Conservation (phyloP, 345 rosid species). For the Gossypium raimondii region DNA sequence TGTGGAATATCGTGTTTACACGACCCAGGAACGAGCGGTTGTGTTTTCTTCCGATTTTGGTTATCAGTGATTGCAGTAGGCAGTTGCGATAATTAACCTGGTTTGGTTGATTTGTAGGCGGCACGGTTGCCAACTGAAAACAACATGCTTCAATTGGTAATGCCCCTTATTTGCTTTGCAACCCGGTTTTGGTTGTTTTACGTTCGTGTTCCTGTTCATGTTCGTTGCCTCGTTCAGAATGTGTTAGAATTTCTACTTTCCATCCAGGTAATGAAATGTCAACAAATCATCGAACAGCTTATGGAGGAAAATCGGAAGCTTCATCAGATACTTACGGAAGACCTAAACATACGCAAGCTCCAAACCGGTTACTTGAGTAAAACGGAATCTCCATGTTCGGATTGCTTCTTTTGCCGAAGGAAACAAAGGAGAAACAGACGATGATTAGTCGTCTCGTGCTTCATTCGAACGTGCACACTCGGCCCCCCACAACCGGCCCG, state of each 20-base stretch:
- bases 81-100: constrained; percentile 2
- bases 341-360: constrained; percentile 70
- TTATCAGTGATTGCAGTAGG: background rate
- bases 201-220: background rate
- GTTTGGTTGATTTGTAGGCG: constrained; percentile 37
- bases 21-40: background rate
- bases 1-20: background rate
- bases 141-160: constrained; percentile 84
- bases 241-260: background rate
- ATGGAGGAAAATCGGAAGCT: constrained; percentile 79
- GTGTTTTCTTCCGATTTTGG: background rate
- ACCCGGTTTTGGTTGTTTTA: too few relatives aligned
- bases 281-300: constrained; percentile 66
- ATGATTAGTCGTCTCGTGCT: background rate
- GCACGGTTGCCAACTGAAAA: constrained; percentile 62
- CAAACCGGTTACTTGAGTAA: constrained; percentile 38
- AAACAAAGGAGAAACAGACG: constrained; percentile 62
- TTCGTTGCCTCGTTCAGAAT: background rate
- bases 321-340: constrained; percentile 60
- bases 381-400: constrained; percentile 43
- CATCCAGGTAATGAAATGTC: constrained; percentile 69
- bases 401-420: constrained; percentile 88
- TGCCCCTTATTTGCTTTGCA: background rate
- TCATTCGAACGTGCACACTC: background rate
- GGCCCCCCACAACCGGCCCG: background rate